phyloP scores from a whole-genome alignment of 2,329 filamentous ascomycete species.

The Botrytis sinoallii region DNA sequence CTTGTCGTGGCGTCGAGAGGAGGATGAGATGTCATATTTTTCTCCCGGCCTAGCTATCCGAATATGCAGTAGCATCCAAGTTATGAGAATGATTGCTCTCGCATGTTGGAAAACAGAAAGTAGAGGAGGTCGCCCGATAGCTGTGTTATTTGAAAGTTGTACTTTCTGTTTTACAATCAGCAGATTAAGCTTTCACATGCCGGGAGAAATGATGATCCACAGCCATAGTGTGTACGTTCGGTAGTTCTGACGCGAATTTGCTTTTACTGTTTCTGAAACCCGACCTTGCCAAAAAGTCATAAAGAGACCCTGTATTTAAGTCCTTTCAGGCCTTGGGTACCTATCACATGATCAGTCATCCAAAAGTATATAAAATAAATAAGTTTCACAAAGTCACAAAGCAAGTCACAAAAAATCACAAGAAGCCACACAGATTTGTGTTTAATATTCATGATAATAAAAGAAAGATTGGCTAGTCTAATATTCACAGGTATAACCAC shows the following conservation, averaged over 20 bases:
- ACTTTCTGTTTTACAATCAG: background rate
- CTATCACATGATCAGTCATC: background rate
- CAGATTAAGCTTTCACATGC: conserved; percentile 13
- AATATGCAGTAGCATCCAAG: conserved; percentile 20
- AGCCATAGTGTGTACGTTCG: background rate
- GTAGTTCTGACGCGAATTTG: conserved; percentile 9
- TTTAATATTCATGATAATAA: background rate
- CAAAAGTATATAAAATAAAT: background rate
- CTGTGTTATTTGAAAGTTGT: background rate
- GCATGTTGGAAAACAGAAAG: conserved; percentile 19
- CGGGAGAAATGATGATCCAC: conserved; percentile 5
- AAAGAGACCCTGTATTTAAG: background rate
- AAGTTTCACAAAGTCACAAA: background rate
- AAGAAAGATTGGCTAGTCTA: conserved; percentile 16
- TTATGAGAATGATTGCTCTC: conserved; percentile 11
- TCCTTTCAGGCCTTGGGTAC: background rate
- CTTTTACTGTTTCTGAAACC: conserved; percentile 4
- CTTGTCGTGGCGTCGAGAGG: conserved; percentile 20
- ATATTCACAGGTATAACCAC: conserved; percentile 12
- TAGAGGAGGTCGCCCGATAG: background rate
- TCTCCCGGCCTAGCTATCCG: conserved; percentile 22
- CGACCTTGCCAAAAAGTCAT: conserved; percentile 7
- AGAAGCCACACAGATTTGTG: background rate
- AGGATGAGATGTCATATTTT: conserved; percentile 31
- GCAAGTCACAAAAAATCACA: background rate